A percentile compares a stretch with the other conserved stretches of the same genome.
Conservation (phyloP, 176 grass and related monocot species). For the Oropetium thomaeum region DNA sequence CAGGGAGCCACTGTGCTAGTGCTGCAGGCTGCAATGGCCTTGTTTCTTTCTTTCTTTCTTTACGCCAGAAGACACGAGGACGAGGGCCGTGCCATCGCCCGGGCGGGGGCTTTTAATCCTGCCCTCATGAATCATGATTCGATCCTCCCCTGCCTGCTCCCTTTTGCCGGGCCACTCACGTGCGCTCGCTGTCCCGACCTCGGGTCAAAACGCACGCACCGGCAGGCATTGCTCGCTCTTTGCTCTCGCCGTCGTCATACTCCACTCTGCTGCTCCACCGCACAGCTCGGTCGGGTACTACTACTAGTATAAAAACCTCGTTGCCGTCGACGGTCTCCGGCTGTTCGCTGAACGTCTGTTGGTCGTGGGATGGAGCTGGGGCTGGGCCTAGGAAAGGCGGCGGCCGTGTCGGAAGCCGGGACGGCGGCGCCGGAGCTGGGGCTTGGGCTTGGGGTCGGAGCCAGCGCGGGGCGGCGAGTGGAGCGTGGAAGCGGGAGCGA, state of each 20-base stretch:
- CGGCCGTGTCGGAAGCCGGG: conserved; percentile 21
- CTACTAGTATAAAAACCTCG: background rate
- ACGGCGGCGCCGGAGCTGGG: conserved; percentile 36
- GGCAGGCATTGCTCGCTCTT: background rate
- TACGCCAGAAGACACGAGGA: background rate
- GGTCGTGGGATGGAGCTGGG: conserved; percentile 58
- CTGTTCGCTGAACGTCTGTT: too few relatives aligned
- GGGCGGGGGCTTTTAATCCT: conserved; percentile 26
- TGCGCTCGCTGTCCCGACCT: conserved; percentile 35
- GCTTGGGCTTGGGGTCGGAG: conserved; percentile 47
- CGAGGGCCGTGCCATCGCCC: background rate
- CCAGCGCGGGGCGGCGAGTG: conserved; percentile 1
- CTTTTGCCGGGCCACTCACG: conserved; percentile 60
- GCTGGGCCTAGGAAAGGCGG: conserved; percentile 52
- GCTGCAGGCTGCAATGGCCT: background rate
- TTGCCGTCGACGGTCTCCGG: background rate
- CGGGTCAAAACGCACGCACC: conserved; percentile 62
- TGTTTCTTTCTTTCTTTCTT: conserved; percentile 1
- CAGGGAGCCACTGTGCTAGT: too few relatives aligned
- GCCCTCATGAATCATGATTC: conserved; percentile 42
- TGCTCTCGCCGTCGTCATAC: background rate
- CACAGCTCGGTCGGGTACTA: background rate
- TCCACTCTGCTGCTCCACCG: background rate
- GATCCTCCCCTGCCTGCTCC: conserved; percentile 33
- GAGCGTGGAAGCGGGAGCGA: background rate